Conservation (phyloP, 2,329 filamentous ascomycete species). For the Botrytis hyacinthi region DNA sequence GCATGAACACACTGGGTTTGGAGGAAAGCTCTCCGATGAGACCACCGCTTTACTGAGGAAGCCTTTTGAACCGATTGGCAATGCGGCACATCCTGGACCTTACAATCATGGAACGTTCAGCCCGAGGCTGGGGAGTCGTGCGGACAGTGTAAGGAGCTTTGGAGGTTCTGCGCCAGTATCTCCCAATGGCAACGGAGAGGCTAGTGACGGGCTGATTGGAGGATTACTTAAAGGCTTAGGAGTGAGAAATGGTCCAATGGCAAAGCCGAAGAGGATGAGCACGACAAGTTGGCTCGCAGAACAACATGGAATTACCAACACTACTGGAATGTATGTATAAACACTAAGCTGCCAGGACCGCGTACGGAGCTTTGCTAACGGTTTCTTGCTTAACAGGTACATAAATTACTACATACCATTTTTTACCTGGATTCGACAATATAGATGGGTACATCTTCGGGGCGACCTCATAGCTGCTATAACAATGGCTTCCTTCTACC, state of each 20-base stretch:
- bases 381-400: slow-evolving; percentile 57
- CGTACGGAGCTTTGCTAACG: background rate
- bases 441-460: slow-evolving; percentile 74
- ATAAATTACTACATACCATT: slow-evolving; percentile 91
- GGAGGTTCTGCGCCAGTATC: slow-evolving; percentile 27
- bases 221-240: slow-evolving; percentile 31
- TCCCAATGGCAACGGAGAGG: slow-evolving; percentile 23
- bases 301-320: slow-evolving; percentile 71
- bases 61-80: slow-evolving; percentile 34
- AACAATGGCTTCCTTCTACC: slow-evolving; percentile 98
- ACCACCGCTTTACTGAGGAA: slow-evolving; percentile 52
- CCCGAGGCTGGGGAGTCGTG: slow-evolving; percentile 52
- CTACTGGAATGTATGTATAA: slow-evolving; percentile 64
- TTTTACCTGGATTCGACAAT: slow-evolving; percentile 86
- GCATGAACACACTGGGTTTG: slow-evolving; percentile 20
- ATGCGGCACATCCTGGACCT: slow-evolving; percentile 38
- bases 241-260: slow-evolving; percentile 28
- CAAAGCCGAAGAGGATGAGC: slow-evolving; percentile 60
- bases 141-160: slow-evolving; percentile 33
- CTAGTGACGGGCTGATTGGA: slow-evolving; percentile 29
- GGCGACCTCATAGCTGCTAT: slow-evolving; percentile 86
- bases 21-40: slow-evolving; percentile 42
- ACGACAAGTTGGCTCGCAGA: slow-evolving; percentile 71
- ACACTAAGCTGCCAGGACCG: background rate
- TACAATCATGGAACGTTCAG: slow-evolving; percentile 79